A percentile compares a stretch with the other conserved stretches of the same genome.
These are phyloP conservation scores for Aspergillus texensis DNA, from an alignment of 2,329 filamentous ascomycete species.

Conservation along the genomic window DNA sequence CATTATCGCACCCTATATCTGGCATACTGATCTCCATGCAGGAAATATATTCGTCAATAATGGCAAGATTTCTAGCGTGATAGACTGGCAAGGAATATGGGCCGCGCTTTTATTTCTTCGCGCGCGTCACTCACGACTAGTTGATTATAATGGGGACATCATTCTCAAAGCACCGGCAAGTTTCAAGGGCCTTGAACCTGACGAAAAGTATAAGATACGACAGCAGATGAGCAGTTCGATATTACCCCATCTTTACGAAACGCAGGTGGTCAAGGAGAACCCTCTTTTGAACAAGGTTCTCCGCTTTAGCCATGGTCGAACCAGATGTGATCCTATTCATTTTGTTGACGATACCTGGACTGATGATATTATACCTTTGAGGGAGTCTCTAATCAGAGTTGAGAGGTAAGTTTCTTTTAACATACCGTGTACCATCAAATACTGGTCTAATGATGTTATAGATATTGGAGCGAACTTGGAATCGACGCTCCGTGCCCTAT, in stretches of 20 bases:
- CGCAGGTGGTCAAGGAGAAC: constrained; percentile 16
- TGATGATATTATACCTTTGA: constrained; percentile 27
- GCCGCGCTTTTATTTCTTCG: constrained; percentile 29
- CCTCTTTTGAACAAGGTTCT: constrained; percentile 22
- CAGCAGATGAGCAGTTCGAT: constrained; percentile 25
- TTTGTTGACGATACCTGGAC: constrained; percentile 29
- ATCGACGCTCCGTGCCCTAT: background rate
- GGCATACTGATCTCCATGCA: constrained; percentile 44
- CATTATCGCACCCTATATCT: constrained; percentile 35
- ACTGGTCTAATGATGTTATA: no score
- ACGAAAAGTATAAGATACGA: constrained; percentile 18
- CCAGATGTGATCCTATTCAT: constrained; percentile 19
- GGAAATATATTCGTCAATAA: constrained; percentile 48
- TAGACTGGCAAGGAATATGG: constrained; percentile 48
- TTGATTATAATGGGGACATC: constrained; percentile 30
- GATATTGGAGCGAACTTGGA: background rate
- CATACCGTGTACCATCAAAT: no score
- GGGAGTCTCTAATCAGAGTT: constrained; percentile 27
- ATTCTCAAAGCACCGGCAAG: constrained; percentile 27
- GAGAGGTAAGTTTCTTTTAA: constrained; percentile 20
- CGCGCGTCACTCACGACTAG: constrained; percentile 23
- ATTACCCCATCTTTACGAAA: constrained; percentile 26
- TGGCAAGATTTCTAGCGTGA: constrained; percentile 42
- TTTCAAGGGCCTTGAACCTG: constrained; percentile 23
- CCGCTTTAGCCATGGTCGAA: constrained; percentile 21